A percentile compares a stretch with the other conserved stretches of the same genome.
These are phyloP conservation scores for Myriangium duriaei DNA, from an alignment of 2,329 filamentous ascomycete species.

Conservation along the genomic window DNA sequence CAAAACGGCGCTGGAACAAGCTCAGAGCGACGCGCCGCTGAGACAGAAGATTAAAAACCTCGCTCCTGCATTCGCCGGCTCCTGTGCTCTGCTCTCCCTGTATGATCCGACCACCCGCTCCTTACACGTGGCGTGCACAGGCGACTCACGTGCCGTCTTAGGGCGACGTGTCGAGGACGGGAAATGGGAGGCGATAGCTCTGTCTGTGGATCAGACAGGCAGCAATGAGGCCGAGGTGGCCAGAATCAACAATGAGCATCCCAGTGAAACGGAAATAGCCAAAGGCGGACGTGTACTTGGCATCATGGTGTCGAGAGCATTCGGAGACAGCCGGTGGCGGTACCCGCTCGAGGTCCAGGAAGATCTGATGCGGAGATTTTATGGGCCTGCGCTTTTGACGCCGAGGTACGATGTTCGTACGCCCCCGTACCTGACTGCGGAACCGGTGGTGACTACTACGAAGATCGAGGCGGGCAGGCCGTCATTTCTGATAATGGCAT, in stretches of 20 bases:
- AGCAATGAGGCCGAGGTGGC: constrained; percentile 46
- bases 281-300: constrained; percentile 50
- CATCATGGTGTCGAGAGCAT: constrained; percentile 49
- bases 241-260: constrained; percentile 46
- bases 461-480: constrained; percentile 30
- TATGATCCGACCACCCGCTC: constrained; percentile 43
- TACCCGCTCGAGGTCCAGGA: constrained; percentile 42
- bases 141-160: constrained; percentile 55
- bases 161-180: constrained; percentile 36
- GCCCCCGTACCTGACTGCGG: constrained; percentile 56
- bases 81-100: constrained; percentile 51
- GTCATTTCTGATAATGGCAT: constrained; percentile 52
- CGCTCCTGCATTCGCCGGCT: constrained; percentile 38
- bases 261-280: constrained; percentile 44
- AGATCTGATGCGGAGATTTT: constrained; percentile 35
- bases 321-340: constrained; percentile 59
- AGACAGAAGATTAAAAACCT: constrained; percentile 21
- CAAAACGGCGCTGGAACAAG: constrained; percentile 13
- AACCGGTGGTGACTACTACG: constrained; percentile 50
- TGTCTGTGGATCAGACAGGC: constrained; percentile 56
- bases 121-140: constrained; percentile 52
- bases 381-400: constrained; percentile 32
- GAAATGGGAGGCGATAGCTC: constrained; percentile 39
- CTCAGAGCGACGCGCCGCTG: constrained; percentile 12
- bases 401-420: constrained; percentile 33